Evolutionary conservation across 2,329 filamentous ascomycete species (phyloP), one percentile per base, ranked within the genome.

Genomic region (Endocalyx cinctus): DNA sequence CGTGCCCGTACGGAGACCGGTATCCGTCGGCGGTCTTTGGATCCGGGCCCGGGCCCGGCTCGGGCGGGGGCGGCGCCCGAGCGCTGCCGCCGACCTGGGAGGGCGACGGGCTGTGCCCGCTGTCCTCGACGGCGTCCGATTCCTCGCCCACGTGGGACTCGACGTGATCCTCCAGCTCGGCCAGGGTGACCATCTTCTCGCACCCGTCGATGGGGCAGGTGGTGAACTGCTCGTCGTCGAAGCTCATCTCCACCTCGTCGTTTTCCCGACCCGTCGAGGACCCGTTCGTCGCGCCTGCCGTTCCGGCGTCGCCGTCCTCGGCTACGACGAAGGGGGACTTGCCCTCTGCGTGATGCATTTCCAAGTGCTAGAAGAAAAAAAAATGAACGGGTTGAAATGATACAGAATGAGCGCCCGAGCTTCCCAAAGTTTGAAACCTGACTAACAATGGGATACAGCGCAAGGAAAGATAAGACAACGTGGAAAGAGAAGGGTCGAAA

Each of bases 141-240:
- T 62, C 62, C 48, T 77, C 74, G 13, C 67, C 66, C 28, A 60
- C 51, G 49, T 83, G 79, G 35, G 81, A 60, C 46, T 80, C 73
- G 22, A 81, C 48, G 49, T 84, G 79, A 27, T 63, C 68, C 12
- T 74, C 66, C 22, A 82, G 59, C 45, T 81, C 74, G 12, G 60
- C 54, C 6, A 63, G 47, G 6, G 64, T 56, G 14, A 82, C 54
- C n/a, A 66, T 52, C 52, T 84, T 79, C 19, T 72, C 73, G 49
- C 81, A 85, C 15, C 67, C 70, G 12, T 73, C 67, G 20, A 69
- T 43, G 1, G 73, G 69, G 45, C 78, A 82, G 26, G 70, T 62
- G 15, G 67, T 60, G 47, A 77, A 77, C 12, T 60, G 37, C 6
- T 44, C 41, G 25, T 62, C 56, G 8, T 59, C 52, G 22, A 54